phyloP scores from a whole-genome alignment of 169 alveolate genomes.

The Plasmodium cynomolgi region DNA sequence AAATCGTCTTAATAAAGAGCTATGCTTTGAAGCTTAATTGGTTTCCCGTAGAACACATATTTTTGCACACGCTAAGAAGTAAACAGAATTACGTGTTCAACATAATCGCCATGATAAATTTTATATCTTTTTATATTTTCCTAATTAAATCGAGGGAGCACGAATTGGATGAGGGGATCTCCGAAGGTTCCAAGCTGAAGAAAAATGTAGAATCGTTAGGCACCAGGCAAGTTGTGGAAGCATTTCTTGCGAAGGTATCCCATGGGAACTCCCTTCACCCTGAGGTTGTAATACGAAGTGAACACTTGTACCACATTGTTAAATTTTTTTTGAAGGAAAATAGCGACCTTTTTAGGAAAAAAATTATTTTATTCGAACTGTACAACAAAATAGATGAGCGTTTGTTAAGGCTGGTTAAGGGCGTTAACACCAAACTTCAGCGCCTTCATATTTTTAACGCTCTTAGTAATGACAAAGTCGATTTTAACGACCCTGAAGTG shows the following conservation, averaged over 20 bases:
- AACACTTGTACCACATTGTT: conserved; percentile 15
- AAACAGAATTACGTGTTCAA: conserved; percentile 24
- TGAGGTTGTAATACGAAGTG: not conserved
- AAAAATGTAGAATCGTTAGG: not conserved
- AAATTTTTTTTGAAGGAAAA: conserved; percentile 38
- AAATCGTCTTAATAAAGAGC: conserved; percentile 17
- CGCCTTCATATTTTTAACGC: not conserved
- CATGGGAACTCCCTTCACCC: not conserved
- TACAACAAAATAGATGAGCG: conserved; percentile 40
- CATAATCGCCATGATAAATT: conserved; percentile 24
- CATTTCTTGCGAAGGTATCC: not conserved
- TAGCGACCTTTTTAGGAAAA: conserved; percentile 27
- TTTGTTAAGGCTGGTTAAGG: conserved; percentile 12
- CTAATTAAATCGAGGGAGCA: conserved; percentile 26
- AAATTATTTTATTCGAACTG: conserved; percentile 28
- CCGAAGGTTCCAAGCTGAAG: not conserved
- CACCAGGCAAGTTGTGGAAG: not conserved
- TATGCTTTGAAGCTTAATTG: conserved; percentile 12
- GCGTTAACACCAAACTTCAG: not conserved
- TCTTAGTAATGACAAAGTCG: not conserved
- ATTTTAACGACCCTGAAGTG: not conserved
- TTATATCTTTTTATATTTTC: conserved; percentile 40
- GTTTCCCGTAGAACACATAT: not conserved
- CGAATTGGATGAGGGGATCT: conserved; percentile 10
- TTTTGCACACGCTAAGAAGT: not conserved